These are phyloP conservation scores for Prunus mira DNA, from an alignment of 306 rosid genomes.

Conservation along the genomic window DNA sequence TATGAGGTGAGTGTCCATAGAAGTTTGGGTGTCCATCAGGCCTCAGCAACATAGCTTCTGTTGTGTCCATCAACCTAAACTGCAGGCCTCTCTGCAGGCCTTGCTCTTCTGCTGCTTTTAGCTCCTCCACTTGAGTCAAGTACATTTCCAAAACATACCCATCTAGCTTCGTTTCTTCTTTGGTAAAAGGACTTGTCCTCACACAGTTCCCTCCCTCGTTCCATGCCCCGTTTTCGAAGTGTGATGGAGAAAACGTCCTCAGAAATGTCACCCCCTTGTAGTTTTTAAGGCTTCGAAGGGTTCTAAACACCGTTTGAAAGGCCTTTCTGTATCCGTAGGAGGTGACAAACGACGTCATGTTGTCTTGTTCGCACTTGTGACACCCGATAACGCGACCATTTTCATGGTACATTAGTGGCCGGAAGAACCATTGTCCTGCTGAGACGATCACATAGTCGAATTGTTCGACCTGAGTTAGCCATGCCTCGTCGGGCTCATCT, in stretches of 20 bases:
- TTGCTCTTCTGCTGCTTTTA: slow-evolving; percentile 42
- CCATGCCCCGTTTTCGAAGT: slow-evolving; percentile 88
- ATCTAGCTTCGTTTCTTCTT: slow-evolving; percentile 39
- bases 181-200: slow-evolving; percentile 58
- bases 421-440: slow-evolving; percentile 91
- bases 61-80: slow-evolving; percentile 55
- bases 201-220: slow-evolving; percentile 77
- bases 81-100: slow-evolving; percentile 46
- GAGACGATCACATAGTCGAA: slow-evolving; percentile 78
- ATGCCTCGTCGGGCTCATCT: slow-evolving; percentile 60
- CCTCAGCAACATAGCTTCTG: slow-evolving; percentile 69
- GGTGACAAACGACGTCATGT: slow-evolving; percentile 35
- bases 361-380: slow-evolving; percentile 41
- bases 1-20: slow-evolving; percentile 42
- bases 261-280: slow-evolving; percentile 68
- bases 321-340: slow-evolving; percentile 60
- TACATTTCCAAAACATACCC: slow-evolving; percentile 39
- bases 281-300: slow-evolving; percentile 33
- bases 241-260: slow-evolving; percentile 87
- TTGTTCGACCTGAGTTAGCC: slow-evolving; percentile 45
- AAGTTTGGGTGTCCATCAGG: slow-evolving; percentile 93
- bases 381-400: slow-evolving; percentile 58
- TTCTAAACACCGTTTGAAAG: slow-evolving; percentile 54
- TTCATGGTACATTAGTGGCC: slow-evolving; percentile 53
- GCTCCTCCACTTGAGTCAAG: slow-evolving; percentile 54